Base-by-base conservation (phyloP, 1,139 yeast genomes). In the Geotrichum histeridarum region DNA sequence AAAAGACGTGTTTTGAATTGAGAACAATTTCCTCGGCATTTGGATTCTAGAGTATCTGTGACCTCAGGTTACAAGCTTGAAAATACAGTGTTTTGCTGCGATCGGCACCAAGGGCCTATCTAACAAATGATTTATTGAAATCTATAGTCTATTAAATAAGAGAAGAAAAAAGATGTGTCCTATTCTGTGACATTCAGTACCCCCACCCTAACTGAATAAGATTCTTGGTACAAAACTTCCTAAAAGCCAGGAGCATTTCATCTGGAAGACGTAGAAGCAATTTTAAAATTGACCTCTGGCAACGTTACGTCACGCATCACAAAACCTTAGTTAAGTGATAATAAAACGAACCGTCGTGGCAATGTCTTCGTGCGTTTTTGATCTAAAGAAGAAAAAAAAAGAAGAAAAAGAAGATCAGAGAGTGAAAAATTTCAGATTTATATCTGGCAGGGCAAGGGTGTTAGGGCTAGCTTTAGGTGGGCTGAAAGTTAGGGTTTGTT, bases 141-240 rank as follows among this genome's bases (percentile, higher is more conserved):
- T 33, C 14, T 11, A 12, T 33, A 4, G 4, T 33, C 14, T n/a
- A 33, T 12, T 11, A 6, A 33, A 33, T 2, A 33, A 6, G 6
- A 12, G 12, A 33, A 33, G 37, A n/a, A 27, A 37, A 15, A 47
- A 43, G 37, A 67, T 70, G 72, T 70, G 55, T 67, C 73, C 73
- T 63, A 44, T 69, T 63, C 71, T 67, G 59, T 69, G 73, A 70
- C 74, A 70, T 69, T 65, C 66, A 58, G 60, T 61, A 64, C 71
- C 70, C 64, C 63, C 63, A 60, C 67, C 61, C 67, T 64, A 64
- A 66, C 66, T 65, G 51, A 65, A 65, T 64, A 64, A 62, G 62
- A 62, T 61, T 54, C 60, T 53, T 60, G 70, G 65, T 64, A 62
- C 66, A 58, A 67, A 68, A 69, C 74, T 70, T 70, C 74, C 74